Evolutionary conservation across 495 filamentous ascomycete species (phyloP), one percentile per base, ranked within the genome.

Genomic region (Trichoderma orchidacearum): DNA sequence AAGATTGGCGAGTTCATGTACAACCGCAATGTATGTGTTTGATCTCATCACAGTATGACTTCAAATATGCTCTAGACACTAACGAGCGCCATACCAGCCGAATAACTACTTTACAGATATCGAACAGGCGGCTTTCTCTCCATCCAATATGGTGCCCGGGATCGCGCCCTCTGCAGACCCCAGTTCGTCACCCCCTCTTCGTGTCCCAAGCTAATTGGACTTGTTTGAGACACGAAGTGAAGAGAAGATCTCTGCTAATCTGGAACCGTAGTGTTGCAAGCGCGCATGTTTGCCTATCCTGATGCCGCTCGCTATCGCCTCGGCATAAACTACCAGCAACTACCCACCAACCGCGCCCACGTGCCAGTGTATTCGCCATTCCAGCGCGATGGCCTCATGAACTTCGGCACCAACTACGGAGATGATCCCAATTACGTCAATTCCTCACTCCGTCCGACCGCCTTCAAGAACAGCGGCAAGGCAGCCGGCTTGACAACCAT

Each of bases 111-210:
- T 85, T 66, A 72, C 79, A 32, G 87, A 90, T 54, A 83, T 93
- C 61, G 89, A 95, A 70, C 88, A 93, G 64, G 80, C 84, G 3
- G 83, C 87, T 3, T 93, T 92, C 70, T 85, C 83, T 34, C 87
- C 89, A 15, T 81, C 84, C 3, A 84, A 82, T 64, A 75, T 90
- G 61, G 83, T 89, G 1, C 83, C 87, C 0, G 87, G 87, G 27
- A 76, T 84, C 51, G 85, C 81, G 36, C 74, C 84, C 29, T 70
- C 69, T 4, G 72, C 77, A 3, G 80, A 84, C 60, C 75, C 77
- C 6, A 63, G 56, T 58, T 27, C 15, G 54, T 51, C 11, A 9
- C 21, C 5, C 30, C 7, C 12, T 17, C 27, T 6, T 51, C 1
- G 11, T 23, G 41, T 41, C 6, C 15, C 30, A 35, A 9, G n/a